Percentiles rank a stretch among this genome's conserved stretches.
Evolutionary conservation across 257 asterid species (phyloP).

Genomic region (Salvia hispanica): DNA sequence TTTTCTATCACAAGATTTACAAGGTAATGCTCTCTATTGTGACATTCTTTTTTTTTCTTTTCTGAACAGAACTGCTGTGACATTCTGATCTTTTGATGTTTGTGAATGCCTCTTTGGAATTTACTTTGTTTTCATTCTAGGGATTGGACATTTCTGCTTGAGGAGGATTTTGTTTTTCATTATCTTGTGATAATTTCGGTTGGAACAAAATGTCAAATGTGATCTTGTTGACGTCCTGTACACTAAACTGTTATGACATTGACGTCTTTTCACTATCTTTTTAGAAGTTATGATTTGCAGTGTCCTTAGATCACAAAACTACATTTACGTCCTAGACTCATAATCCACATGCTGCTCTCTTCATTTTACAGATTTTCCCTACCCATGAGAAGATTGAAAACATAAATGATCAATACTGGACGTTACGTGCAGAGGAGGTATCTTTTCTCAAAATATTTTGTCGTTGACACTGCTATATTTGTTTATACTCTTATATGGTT

Average conservation of each 20-base stretch:
- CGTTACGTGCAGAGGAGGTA: slow-evolving; percentile 97
- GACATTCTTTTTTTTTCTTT: background rate
- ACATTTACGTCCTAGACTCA: background rate
- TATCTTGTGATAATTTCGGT: background rate
- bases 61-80: background rate
- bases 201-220: slow-evolving; percentile 7
- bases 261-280: no score
- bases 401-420: slow-evolving; percentile 97
- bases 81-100: slow-evolving; percentile 12
- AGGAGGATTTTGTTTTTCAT: slow-evolving; percentile 17
- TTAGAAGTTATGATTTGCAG: background rate
- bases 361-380: slow-evolving; percentile 79
- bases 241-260: background rate
- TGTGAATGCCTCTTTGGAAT: background rate
- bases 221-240: background rate
- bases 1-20: slow-evolving; percentile 65
- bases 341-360: slow-evolving; percentile 13
- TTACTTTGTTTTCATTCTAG: slow-evolving; percentile 1
- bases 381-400: slow-evolving; percentile 83
- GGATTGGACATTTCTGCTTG: background rate
- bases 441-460: slow-evolving; percentile 14
- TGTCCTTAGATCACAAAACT: slow-evolving; percentile 3
- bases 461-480: slow-evolving; percentile 3
- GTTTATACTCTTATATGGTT: background rate
- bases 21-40: slow-evolving; percentile 46